Base-by-base conservation (phyloP, 208 protist species). In the Leishmania braziliensis region DNA sequence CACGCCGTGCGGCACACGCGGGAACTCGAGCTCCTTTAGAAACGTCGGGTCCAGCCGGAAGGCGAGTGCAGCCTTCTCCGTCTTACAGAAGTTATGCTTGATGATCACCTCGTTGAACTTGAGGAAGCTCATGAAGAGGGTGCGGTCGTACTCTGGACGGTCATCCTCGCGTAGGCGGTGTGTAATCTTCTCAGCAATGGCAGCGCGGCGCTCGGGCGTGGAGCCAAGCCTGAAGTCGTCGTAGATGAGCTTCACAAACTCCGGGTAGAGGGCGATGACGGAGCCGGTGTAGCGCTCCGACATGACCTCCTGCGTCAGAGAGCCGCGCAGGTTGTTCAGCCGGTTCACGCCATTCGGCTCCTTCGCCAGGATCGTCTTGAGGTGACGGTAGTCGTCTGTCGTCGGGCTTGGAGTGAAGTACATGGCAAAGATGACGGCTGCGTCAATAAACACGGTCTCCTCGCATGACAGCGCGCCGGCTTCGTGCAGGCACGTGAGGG, bases 41-140 rank as follows among this genome's bases (percentile, higher is more conserved):
- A 98, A 97, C 50, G 29, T 48, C 69, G 97, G 95, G 83, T 98
- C 84, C 36, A 99, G 93, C 75, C 98, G 95, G 94, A 98, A 99
- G 62, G 89, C 90, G 10, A 98, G 79, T 3, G 95, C 95, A 2
- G 95, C 90, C 87, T 98, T 98, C 80, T 94, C 91, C n/a, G 88
- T 74, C 86, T 98, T 98, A 90, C 97, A 98, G 89, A 99, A 99
- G 90, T 99, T 99, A 78, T 98, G 98, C 86, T 98, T 98, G 23
- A 98, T 20, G 46, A 98, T 84, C 48, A 95, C 91, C 84, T 95
- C 89, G 88, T 99, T 99, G 95, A 99, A 98, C 51, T 90, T 90
- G 46, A 98, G 79, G 73, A 98, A 95, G 68, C 86, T 91, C 58
- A 90, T 90, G 80, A 98, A 97, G 83, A 98, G 91, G 71, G 89